Percentiles rank a stretch among this genome's conserved stretches.
Conservation (phyloP, 768 basidiomycete genomes). For the Butyriboletus loyo region DNA sequence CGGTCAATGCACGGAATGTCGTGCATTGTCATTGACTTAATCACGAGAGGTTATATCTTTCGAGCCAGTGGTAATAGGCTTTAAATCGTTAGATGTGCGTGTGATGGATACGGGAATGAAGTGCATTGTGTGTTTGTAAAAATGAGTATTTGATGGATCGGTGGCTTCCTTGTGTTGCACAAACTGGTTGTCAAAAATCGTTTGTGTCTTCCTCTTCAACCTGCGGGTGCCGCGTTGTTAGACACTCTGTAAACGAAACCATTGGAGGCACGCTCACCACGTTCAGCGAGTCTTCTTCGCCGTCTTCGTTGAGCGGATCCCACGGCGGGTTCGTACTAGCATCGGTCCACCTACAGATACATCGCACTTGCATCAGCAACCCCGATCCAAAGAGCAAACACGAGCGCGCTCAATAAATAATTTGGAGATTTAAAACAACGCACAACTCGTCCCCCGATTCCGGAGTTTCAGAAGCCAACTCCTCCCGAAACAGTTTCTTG, state of each 20-base stretch:
- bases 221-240: neutral
- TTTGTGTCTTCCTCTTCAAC: neutral
- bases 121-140: neutral
- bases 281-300: constrained; percentile 15
- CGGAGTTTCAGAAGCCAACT: neutral
- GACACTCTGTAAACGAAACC: neutral
- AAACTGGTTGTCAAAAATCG: neutral
- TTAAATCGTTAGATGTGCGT: neutral
- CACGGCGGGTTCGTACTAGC: constrained; percentile 16
- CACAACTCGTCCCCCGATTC: constrained; percentile 15
- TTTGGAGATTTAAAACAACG: too few relatives aligned
- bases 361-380: neutral
- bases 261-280: constrained; percentile 8
- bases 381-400: neutral
- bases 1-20: neutral
- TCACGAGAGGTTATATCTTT: neutral
- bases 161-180: neutral
- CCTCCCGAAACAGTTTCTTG: constrained; percentile 11
- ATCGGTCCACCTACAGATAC: constrained; percentile 23
- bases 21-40: neutral
- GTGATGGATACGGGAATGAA: neutral
- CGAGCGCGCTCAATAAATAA: too few relatives aligned
- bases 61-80: neutral
- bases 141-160: neutral
- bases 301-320: constrained; percentile 26